These are phyloP conservation scores for Umbellularia californica DNA, from an alignment of 164 flowering plant genomes.

Conservation along the genomic window DNA sequence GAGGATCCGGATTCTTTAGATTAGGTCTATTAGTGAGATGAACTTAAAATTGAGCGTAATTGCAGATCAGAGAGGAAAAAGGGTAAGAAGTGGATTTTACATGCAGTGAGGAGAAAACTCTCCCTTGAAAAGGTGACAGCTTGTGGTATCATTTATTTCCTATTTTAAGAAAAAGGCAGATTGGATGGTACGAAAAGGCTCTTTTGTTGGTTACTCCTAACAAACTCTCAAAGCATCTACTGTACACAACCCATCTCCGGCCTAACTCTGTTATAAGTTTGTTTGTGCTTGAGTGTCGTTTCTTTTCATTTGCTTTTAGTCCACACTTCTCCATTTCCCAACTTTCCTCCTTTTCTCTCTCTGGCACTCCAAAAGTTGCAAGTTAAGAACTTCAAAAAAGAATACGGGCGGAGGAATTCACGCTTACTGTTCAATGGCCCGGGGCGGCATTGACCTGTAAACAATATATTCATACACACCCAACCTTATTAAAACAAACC, in stretches of 20 bases:
- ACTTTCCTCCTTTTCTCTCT: neutral
- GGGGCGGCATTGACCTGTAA: constrained; percentile 33
- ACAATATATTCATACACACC: neutral
- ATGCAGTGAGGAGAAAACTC: no score
- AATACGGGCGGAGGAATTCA: constrained; percentile 34
- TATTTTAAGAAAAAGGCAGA: no score
- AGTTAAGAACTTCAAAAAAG: neutral
- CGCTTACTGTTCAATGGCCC: constrained; percentile 26
- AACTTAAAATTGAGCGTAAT: no score
- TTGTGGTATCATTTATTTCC: no score
- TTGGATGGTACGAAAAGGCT: no score
- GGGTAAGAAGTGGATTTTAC: no score
- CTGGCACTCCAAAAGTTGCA: no score
- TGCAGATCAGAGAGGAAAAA: no score
- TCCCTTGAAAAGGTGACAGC: no score
- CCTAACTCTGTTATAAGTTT: neutral
- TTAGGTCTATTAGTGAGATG: no score
- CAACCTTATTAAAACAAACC: constrained; percentile 19
- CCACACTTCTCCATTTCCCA: constrained; percentile 9
- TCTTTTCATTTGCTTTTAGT: constrained; percentile 7
- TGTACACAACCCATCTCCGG: constrained; percentile 13
- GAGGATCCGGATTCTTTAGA: no score
- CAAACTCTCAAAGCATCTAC: neutral
- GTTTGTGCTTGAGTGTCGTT: neutral
- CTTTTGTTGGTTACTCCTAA: neutral